Conservation (phyloP, 768 basidiomycete species). For the Suillus occidentalis region DNA sequence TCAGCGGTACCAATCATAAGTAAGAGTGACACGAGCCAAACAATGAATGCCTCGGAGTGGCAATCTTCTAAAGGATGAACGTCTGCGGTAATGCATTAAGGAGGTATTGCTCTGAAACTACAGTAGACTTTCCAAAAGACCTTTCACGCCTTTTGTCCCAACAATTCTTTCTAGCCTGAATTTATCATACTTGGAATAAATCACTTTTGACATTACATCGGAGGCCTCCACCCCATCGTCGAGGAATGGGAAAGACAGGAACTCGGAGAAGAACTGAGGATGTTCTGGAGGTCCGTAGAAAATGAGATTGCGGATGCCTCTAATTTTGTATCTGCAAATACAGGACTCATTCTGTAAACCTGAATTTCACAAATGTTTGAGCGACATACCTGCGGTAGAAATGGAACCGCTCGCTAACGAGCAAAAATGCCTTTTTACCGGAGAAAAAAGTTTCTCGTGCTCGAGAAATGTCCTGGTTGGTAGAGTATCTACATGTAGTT, state of each 20-base stretch:
- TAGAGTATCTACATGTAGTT: slow-evolving; percentile 66
- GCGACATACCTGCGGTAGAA: slow-evolving; percentile 79
- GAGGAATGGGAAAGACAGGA: slow-evolving; percentile 87
- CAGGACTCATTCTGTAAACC: neutral
- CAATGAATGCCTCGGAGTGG: neutral
- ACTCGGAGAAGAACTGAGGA: slow-evolving; percentile 88
- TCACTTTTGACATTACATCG: slow-evolving; percentile 78
- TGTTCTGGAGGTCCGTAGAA: slow-evolving; percentile 94
- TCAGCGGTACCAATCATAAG: neutral
- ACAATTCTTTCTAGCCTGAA: slow-evolving; percentile 81
- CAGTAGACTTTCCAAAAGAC: slow-evolving; percentile 10
- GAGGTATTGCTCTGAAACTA: neutral
- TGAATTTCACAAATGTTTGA: neutral
- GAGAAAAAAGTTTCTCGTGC: slow-evolving; percentile 92
- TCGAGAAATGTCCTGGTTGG: slow-evolving; percentile 91
- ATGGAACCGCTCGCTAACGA: slow-evolving; percentile 97
- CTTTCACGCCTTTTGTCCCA: slow-evolving; percentile 24
- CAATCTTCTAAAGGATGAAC: neutral
- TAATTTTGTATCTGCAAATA: slow-evolving; percentile 75
- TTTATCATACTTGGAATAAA: slow-evolving; percentile 90
- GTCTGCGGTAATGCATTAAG: neutral
- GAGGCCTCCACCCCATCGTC: slow-evolving; percentile 83
- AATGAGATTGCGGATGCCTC: slow-evolving; percentile 88
- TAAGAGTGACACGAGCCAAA: neutral
- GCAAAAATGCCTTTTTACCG: slow-evolving; percentile 80